These are phyloP conservation scores for Microsporum audouinii DNA, from an alignment of 2,329 filamentous ascomycete species.

Conservation along the genomic window DNA sequence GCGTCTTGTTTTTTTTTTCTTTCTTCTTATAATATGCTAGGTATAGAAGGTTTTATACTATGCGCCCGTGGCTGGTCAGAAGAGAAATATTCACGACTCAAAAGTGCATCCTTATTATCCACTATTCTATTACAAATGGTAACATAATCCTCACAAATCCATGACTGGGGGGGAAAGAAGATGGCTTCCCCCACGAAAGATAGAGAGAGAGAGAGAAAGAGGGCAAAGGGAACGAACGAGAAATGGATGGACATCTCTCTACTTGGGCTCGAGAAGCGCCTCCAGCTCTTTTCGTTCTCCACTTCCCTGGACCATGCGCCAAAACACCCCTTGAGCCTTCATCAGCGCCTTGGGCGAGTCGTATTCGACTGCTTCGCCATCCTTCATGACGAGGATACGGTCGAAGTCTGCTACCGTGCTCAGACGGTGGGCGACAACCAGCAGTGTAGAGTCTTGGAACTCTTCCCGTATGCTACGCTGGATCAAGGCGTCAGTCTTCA, in stretches of 20 bases:
- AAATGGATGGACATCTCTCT: not conserved
- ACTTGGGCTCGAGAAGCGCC: not conserved
- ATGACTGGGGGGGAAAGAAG: not conserved
- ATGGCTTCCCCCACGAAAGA: not conserved
- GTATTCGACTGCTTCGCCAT: conserved; percentile 33
- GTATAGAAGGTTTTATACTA: not conserved
- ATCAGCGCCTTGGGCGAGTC: conserved; percentile 1
- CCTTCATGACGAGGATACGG: conserved; percentile 44
- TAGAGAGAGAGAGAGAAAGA: not conserved
- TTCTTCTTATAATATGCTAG: not conserved
- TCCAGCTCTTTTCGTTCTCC: conserved; percentile 1
- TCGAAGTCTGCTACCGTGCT: conserved; percentile 51
- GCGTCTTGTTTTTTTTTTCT: no score
- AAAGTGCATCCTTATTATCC: not conserved
- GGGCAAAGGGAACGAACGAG: not conserved
- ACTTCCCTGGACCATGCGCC: conserved; percentile 5
- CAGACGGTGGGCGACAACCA: conserved; percentile 54
- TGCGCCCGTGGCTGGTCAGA: conserved; percentile 1
- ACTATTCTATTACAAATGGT: conserved; percentile 1
- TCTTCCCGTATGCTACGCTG: conserved; percentile 46
- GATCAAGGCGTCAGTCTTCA: conserved; percentile 47
- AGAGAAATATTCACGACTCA: not conserved
- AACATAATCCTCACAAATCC: conserved; percentile 5
- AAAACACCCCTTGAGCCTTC: conserved; percentile 1
- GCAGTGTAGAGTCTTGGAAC: conserved; percentile 48